Evolutionary conservation across 106 monocot genomes (phyloP), one percentile per base, ranked within the genome.

Genomic region (Phalaenopsis aphrodite): DNA sequence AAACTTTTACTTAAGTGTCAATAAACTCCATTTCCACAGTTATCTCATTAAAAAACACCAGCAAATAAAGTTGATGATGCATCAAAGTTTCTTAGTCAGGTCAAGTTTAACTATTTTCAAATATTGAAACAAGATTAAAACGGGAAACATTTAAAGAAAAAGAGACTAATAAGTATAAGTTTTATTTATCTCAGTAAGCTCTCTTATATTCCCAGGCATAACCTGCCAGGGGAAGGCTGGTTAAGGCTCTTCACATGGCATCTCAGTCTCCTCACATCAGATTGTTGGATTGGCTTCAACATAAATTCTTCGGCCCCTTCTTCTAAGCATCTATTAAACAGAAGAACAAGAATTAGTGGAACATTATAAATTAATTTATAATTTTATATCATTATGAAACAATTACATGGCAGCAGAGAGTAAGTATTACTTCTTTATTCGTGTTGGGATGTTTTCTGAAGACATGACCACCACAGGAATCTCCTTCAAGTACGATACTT

Each of bases 381-480:
- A 71, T 39, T 38, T 58, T 58, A 37, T 8, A 61, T 56, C 38
- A 41, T 11, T 6, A 38, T 5, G n/a, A 47, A 75, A n/a, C 19
- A 61, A 52, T 52, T 52, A 52, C 12, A 15, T 52, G 15, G 14
- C 3, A 6, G 61, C 21, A 69, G 23, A 38, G 38, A 69, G 9
- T 69, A 14, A 38, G 15, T 17, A 58, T 86, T 69, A 94, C 94
- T 87, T 94, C 81, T 83, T 82, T 69, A 95, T 95, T 64, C 95
- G 83, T 19, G 90, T 81, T 69, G 95, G 95, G 72, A 85, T 87
- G 79, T 95, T 92, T 80, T 95, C 95, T 41, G 95, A 95, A 24
- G 95, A 95, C 95, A 95, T 95, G 21, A 95, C 87, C 79, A 95
- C 95, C 19, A 95, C 90, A 11, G 95, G 95, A 37, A 95, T 92